Evolutionary conservation across 441 rosid genomes (phyloP).

Genomic region (Erysimum cheiri): DNA sequence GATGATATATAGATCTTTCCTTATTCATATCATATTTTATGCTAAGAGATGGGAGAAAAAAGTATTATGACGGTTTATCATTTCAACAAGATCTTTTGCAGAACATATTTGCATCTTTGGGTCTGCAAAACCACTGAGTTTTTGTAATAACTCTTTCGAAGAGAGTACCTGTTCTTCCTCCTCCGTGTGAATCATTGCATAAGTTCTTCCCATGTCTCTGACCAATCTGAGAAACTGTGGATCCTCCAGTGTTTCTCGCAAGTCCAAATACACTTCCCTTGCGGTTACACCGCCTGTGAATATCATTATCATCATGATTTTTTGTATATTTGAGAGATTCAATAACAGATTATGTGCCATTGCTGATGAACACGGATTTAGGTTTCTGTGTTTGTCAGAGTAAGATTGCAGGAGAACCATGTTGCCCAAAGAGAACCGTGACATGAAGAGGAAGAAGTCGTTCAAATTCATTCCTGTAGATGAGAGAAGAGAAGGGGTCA

Average conservation of each 20-base stretch:
- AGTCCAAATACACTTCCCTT: slow-evolving; percentile 48
- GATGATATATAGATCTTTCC: not conserved
- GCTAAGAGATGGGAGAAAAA: slow-evolving; percentile 9
- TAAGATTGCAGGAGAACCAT: slow-evolving; percentile 49
- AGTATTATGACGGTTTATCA: slow-evolving; percentile 45
- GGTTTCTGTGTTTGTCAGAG: slow-evolving; percentile 20
- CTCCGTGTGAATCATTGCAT: slow-evolving; percentile 52
- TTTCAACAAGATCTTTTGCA: slow-evolving; percentile 57
- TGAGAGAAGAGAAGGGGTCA: slow-evolving; percentile 13
- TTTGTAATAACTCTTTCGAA: slow-evolving; percentile 38
- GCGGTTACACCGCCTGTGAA: slow-evolving; percentile 50
- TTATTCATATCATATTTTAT: not conserved
- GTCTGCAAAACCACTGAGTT: slow-evolving; percentile 43
- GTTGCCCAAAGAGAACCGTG: slow-evolving; percentile 64
- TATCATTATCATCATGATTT: slow-evolving; percentile 59
- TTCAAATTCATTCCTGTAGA: slow-evolving; percentile 83
- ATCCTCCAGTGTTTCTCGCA: slow-evolving; percentile 53
- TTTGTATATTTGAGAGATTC: slow-evolving; percentile 59
- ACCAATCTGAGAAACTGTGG: slow-evolving; percentile 61
- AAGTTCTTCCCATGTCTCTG: slow-evolving; percentile 53
- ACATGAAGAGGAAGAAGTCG: slow-evolving; percentile 73
- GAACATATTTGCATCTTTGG: slow-evolving; percentile 44
- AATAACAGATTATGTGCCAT: slow-evolving; percentile 49
- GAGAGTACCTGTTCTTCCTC: slow-evolving; percentile 38
- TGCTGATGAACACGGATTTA: slow-evolving; percentile 47